Evolutionary conservation across 2,329 filamentous ascomycete species (phyloP), one percentile per base, ranked within the genome.

Genomic region (Xylariaceae sp.): DNA sequence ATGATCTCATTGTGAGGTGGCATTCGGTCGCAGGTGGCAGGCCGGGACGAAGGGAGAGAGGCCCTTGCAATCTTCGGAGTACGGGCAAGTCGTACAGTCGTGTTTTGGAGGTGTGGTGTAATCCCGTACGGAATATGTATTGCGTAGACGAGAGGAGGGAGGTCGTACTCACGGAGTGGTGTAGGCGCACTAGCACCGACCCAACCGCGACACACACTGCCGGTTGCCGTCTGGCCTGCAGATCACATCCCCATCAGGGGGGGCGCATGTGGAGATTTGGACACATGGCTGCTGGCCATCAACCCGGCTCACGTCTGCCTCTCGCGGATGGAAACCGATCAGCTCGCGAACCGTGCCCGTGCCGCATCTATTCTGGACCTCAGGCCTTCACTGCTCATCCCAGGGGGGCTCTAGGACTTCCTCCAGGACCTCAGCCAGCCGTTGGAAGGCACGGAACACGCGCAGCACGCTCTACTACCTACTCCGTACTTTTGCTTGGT

Each of bases 201-300:
- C 52, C 59, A 57, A 60, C 57, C 57, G 49, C 59, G 45, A 51
- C 50, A 59, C 30, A 51, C 44, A 9, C 56, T 61, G 55, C 61
- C 54, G 55, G 47, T 53, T 60, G 52, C 61, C 61, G 61, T 57
- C 52, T 30, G 53, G 49, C 53, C 37, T 57, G 61, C 55, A 56
- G 59, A 63, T 63, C 61, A 57, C 51, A 11, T 34, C 55, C 59
- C 35, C 53, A 59, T 59, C 53, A 53, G 56, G 56, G 34, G 34
- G 35, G 41, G 35, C 35, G 30, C 23, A 18, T 30, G 61, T 56
- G 58, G 56, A 35, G 61, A 55, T 53, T 48, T 51, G 59, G 47
- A 58, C 59, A 61, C 58, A 61, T 61, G 61, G 61, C 48, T 58
- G 50, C 58, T 56, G 58, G 59, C 35, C 56, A 54, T 57, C 50